Base-by-base conservation (phyloP, 345 rosid genomes). In the Hypericum perforatum region DNA sequence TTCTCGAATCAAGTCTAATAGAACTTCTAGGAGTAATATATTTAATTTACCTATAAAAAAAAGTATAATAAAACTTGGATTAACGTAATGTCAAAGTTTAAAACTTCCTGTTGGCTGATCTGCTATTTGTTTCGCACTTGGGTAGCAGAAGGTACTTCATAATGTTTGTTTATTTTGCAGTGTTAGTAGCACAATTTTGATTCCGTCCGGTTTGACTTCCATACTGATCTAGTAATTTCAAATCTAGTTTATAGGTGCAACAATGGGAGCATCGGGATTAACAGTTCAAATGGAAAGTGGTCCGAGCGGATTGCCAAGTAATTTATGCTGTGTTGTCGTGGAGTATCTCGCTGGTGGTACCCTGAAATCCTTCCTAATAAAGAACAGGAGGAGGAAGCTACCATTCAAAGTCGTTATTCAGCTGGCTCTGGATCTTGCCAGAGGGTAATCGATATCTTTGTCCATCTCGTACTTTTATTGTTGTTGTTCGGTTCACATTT, bases 271-370 rank as follows among this genome's bases (percentile, higher is more conserved):
- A 39, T 72, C 95, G 5, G 95, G 74, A 11, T 72, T 82, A 48
- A 86, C 67, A 53, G 60, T 89, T 69, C 97, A 92, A 73, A 82
- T 94, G 3, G 91, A 80, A 49, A 79, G 71, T 72, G 97, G 94
- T 63, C 91, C 73, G 57, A 77, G 82, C 51, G 77, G 76, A 63
- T 70, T 92, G 94, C 97, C 99, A 59, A 82, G 62, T 70, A 89
- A 81, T 52, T 60, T 92, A 7, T 89, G 99, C 37, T 92, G 98
- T 78, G 97, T 88, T 69, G 89, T 88, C 44, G 98, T 92, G 70
- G 98, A 92, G 56, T 92, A 92, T 76, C 94, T 89, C 56, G 85
- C 87, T 5, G 99, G 99, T 9, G 99, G 97, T 67, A 76, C 89
- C 47, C 74, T 92, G 63, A 92, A 92, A 53, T 73, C 85, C 44